Conservation (phyloP, 202 grass and related monocot species). For the Digitaria exilis region DNA sequence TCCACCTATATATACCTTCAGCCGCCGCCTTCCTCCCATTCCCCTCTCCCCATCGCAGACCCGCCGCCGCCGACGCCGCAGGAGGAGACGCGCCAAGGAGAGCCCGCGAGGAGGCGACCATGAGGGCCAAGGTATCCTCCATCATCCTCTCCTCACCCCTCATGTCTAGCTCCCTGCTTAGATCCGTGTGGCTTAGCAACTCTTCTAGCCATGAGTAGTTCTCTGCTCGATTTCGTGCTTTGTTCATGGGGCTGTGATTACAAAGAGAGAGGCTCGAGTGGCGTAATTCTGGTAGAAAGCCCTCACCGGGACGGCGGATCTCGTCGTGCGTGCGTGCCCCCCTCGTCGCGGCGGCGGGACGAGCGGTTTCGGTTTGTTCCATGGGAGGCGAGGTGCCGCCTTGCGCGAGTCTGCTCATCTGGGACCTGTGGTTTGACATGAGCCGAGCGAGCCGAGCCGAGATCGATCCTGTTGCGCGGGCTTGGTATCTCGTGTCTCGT, state of each 20-base stretch:
- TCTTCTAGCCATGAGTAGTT: background rate
- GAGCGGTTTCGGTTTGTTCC: background rate
- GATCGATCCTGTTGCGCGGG: constrained; percentile 1
- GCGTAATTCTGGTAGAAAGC: constrained; percentile 14
- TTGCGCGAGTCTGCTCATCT: background rate
- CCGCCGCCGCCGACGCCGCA: constrained; percentile 13
- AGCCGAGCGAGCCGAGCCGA: background rate
- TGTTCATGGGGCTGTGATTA: constrained; percentile 45
- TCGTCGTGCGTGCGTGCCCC: background rate
- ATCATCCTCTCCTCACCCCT: too few relatives aligned
- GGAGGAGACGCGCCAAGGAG: constrained; percentile 26
- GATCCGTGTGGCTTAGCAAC: background rate
- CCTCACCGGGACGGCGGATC: constrained; percentile 21
- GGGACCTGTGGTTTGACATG: background rate
- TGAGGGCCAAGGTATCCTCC: constrained; percentile 77
- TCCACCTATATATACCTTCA: constrained; percentile 29
- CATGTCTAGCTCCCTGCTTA: background rate
- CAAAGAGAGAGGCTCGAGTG: constrained; percentile 62
- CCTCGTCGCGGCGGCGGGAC: background rate
- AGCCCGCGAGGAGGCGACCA: constrained; percentile 34
- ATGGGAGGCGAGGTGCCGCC: constrained; percentile 43
- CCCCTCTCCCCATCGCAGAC: background rate
- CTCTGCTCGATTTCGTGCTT: background rate
- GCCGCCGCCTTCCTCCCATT: background rate
- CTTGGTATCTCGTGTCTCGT: constrained; percentile 37